phyloP scores from a whole-genome alignment of 2,329 filamentous ascomycete species.

The Dactylellina haptotyla region DNA sequence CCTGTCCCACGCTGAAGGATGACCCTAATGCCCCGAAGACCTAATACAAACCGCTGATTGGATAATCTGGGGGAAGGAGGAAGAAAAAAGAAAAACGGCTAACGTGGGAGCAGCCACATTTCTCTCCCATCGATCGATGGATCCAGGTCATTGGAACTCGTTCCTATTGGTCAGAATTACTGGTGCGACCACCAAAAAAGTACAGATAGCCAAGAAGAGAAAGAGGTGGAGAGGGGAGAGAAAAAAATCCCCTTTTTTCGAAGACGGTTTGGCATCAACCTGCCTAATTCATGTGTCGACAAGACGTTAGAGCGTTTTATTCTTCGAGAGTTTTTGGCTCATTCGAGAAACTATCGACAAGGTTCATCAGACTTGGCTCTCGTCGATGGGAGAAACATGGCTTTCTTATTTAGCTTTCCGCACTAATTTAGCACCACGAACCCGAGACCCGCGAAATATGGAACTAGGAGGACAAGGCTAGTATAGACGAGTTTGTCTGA shows the following conservation, averaged over 20 bases:
- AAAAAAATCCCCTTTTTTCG: slow-evolving; percentile 42
- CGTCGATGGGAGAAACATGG: slow-evolving; percentile 11
- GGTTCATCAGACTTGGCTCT: neutral
- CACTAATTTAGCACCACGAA: slow-evolving; percentile 39
- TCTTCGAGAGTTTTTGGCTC: slow-evolving; percentile 8
- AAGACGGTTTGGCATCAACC: slow-evolving; percentile 34
- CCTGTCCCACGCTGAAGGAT: slow-evolving; percentile 33
- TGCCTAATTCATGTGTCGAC: slow-evolving; percentile 33
- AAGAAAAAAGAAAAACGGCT: slow-evolving; percentile 30
- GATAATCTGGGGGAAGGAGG: neutral
- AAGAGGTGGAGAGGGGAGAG: neutral
- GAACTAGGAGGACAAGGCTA: neutral
- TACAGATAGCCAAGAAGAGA: neutral
- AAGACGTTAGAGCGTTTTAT: slow-evolving; percentile 20
- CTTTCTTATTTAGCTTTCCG: neutral
- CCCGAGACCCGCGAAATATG: slow-evolving; percentile 54
- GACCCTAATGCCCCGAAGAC: slow-evolving; percentile 6
- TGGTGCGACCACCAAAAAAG: slow-evolving; percentile 17
- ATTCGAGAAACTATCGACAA: slow-evolving; percentile 18
- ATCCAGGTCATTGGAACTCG: slow-evolving; percentile 53
- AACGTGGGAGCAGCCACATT: slow-evolving; percentile 49
- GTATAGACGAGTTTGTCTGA: slow-evolving; percentile 16
- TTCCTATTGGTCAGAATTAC: slow-evolving; percentile 46
- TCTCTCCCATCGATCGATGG: slow-evolving; percentile 44
- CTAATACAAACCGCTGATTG: slow-evolving; percentile 34